Evolutionary conservation across 108 stramenopile genomes (phyloP).

Genomic region (Pseudonitzschia delicatissima): DNA sequence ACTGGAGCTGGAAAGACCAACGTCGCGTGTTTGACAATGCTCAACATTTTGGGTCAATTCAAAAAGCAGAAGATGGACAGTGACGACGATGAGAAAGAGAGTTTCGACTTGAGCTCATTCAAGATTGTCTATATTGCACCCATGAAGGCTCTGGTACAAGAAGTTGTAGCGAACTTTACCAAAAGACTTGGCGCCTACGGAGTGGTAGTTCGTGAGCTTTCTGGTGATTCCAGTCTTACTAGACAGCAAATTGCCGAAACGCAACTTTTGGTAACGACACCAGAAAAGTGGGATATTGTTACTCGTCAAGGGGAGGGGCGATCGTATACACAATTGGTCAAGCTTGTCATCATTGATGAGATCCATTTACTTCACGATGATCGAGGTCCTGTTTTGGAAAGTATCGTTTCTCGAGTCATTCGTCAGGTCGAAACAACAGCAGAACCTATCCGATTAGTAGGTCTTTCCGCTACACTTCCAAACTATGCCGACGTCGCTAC

Average conservation of each 20-base stretch:
- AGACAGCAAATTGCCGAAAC: slow-evolving; percentile 96
- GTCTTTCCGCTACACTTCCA: slow-evolving; percentile 98
- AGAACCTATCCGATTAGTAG: slow-evolving; percentile 94
- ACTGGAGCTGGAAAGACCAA: slow-evolving; percentile 99
- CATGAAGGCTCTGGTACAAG: slow-evolving; percentile 99
- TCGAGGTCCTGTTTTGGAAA: slow-evolving; percentile 97
- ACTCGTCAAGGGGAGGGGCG: slow-evolving; percentile 99
- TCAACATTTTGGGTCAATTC: slow-evolving; percentile 94
- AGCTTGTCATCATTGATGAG: slow-evolving; percentile 98
- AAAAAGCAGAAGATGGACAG: slow-evolving; percentile 42
- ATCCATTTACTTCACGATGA: slow-evolving; percentile 99
- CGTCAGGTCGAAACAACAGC: slow-evolving; percentile 95
- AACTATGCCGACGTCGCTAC: slow-evolving; percentile 99
- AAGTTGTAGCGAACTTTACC: slow-evolving; percentile 95
- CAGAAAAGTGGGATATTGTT: slow-evolving; percentile 99
- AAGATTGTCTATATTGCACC: slow-evolving; percentile 99
- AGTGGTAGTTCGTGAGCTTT: slow-evolving; percentile 92
- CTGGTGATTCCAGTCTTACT: slow-evolving; percentile 96
- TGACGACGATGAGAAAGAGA: slow-evolving; percentile 46
- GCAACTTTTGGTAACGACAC: slow-evolving; percentile 98
- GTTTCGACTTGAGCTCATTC: slow-evolving; percentile 84
- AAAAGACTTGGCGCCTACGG: slow-evolving; percentile 87
- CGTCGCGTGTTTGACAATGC: slow-evolving; percentile 91
- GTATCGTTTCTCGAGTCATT: slow-evolving; percentile 94
- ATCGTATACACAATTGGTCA: slow-evolving; percentile 96